These are phyloP conservation scores for Pseudocercospora eumusae DNA, from an alignment of 2,329 filamentous ascomycete species.

Conservation along the genomic window DNA sequence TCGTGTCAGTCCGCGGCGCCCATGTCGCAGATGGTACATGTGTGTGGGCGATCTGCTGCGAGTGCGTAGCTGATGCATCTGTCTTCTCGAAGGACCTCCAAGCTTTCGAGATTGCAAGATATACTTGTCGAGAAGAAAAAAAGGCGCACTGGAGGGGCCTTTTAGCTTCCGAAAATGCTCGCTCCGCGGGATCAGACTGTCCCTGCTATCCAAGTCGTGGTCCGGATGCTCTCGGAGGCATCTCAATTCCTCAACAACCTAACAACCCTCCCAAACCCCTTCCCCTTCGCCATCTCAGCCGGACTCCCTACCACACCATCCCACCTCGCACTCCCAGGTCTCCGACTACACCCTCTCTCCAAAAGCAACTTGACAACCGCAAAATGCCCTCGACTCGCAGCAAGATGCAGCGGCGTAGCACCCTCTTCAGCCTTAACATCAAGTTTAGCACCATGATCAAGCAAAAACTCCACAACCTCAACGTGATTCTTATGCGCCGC, in stretches of 20 bases:
- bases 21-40: too few species aligned
- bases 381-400: constrained; percentile 34
- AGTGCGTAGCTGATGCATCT: too few species aligned
- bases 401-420: constrained; percentile 33
- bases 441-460: constrained; percentile 27
- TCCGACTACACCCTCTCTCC: constrained; percentile 25
- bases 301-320: constrained; percentile 34
- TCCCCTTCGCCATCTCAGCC: constrained; percentile 33
- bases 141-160: too few species aligned
- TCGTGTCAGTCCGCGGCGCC: too few species aligned
- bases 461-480: constrained; percentile 30
- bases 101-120: too few species aligned
- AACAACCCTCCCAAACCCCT: constrained; percentile 26
- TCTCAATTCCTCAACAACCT: constrained; percentile 13
- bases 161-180: too few species aligned
- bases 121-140: too few species aligned
- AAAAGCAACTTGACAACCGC: constrained; percentile 29
- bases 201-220: too few species aligned
- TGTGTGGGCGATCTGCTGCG: too few species aligned
- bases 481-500: constrained; percentile 35
- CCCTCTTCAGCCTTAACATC: constrained; percentile 29
- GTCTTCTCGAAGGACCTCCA: too few species aligned
- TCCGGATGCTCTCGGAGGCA: too few species aligned
- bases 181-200: too few species aligned
- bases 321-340: constrained; percentile 25